Base-by-base conservation (phyloP, 2,329 filamentous ascomycete genomes). In the Fusarium brevicatenulatum region DNA sequence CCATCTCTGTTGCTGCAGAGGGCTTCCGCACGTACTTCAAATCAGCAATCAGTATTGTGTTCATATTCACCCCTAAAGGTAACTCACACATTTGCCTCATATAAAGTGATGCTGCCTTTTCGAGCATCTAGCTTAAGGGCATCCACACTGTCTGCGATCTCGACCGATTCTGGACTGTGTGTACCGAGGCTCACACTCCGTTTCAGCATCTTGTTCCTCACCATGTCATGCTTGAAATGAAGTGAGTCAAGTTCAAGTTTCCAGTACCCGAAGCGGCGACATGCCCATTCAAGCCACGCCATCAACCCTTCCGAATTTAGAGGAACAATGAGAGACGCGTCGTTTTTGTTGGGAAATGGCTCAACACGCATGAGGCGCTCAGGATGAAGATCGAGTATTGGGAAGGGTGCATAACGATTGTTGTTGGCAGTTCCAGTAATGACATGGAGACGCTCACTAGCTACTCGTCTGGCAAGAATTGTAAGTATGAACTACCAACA, bases 221-320 rank as follows among this genome's bases (percentile, higher is more conserved):
- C 25, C 19, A 49, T 13, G 30, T 71, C 58, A 11, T 53, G 61
- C 37, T 56, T 71, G 59, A 79, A 77, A 32, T 50, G 19, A 7
- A 79, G 49, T 19, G 70, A 59, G 12, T 79, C 72, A 8, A 79
- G 39, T 7, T 77, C 63, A 11, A 79, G 63, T 47, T 68, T 76
- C 49, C 60, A 76, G 56, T 71, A 75, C 18, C 78, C 78, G 43
- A 71, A 67, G 32, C 46, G 56, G 13, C 56, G 65, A 12, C 72
- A 75, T 44, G 66, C 61, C n/a, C 43, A 60, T 30, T 72, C 65
- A 10, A 79, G 65, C 50, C 46, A 71, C 4, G 58, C 46, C 23
- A 66, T 43, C 43, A 79, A 34, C 11, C 57, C 58, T 9, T 42
- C 40, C 7, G 40, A 58, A 28, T 23, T 23, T 28, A 37, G 34